Percentiles rank a stretch among this genome's conserved stretches.
phyloP scores from a whole-genome alignment of 495 filamentous ascomycete genomes.

The Bacidia rubella region DNA sequence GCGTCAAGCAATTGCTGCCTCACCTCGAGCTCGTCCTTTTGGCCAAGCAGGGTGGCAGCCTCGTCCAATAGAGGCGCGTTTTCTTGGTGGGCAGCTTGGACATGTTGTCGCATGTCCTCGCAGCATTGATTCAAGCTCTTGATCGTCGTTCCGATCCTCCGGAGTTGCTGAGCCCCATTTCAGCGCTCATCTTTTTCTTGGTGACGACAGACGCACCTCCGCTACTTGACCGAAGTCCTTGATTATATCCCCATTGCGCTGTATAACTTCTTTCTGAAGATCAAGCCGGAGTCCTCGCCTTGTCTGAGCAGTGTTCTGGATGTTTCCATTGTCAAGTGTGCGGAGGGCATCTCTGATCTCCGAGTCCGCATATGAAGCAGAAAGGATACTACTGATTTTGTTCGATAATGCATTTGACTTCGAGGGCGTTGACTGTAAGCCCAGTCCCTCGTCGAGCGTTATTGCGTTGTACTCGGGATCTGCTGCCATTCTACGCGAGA shows the following conservation, averaged over 20 bases:
- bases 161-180: conserved; percentile 53
- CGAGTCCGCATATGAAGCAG: conserved; percentile 80
- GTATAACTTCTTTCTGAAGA: conserved; percentile 83
- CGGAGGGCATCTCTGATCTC: conserved; percentile 80
- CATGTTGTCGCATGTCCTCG: conserved; percentile 65
- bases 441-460: conserved; percentile 6
- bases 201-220: conserved; percentile 42
- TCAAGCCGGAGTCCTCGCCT: conserved; percentile 69
- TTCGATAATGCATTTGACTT: conserved; percentile 49
- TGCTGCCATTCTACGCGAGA: neutral
- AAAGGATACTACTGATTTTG: conserved; percentile 73
- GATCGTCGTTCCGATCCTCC: conserved; percentile 69
- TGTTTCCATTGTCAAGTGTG: conserved; percentile 55
- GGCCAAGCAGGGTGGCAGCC: conserved; percentile 55
- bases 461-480: neutral
- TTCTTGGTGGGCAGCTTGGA: conserved; percentile 57
- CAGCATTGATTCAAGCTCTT: conserved; percentile 66
- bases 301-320: conserved; percentile 66
- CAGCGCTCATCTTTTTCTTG: conserved; percentile 4
- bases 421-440: conserved; percentile 4
- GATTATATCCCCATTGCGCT: conserved; percentile 86
- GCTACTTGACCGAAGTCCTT: conserved; percentile 82
- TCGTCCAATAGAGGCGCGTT: conserved; percentile 69
- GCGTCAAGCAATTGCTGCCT: conserved; percentile 75
- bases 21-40: conserved; percentile 65